Evolutionary conservation across 73 alveolate species (phyloP).

Genomic region (Uronychia binucleata): DNA sequence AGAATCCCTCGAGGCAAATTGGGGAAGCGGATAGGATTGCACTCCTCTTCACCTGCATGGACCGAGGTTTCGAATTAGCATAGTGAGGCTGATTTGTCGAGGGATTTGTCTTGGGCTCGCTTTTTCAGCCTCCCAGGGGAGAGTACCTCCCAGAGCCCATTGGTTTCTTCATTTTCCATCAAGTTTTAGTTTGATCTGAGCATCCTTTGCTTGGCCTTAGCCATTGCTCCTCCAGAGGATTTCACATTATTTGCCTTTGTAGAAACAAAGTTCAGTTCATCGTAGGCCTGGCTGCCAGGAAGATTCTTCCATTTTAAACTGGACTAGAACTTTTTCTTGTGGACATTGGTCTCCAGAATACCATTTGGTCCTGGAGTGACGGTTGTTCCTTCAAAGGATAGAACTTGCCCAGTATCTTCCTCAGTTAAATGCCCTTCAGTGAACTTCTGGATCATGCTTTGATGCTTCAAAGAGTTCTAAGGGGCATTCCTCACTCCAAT

Average conservation of each 20-base stretch:
- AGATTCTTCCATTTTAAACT: not conserved
- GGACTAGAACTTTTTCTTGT: not conserved
- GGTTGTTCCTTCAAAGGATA: no score
- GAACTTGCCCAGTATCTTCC: no score
- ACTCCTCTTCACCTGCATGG: not conserved
- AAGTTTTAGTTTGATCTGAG: not conserved
- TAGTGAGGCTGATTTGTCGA: not conserved
- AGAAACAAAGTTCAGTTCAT: not conserved
- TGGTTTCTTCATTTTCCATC: not conserved
- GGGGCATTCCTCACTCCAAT: no score
- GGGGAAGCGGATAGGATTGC: not conserved
- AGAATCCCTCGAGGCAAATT: not conserved
- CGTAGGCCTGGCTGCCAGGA: not conserved
- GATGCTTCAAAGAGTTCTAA: no score
- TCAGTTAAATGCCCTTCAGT: no score
- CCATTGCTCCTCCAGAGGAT: not conserved
- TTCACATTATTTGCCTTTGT: not conserved
- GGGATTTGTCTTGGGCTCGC: not conserved
- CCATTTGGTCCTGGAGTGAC: no score
- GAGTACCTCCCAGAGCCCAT: not conserved
- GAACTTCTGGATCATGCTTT: no score
- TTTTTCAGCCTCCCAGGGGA: not conserved
- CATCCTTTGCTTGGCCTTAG: not conserved
- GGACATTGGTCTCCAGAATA: no score
- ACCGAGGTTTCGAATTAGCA: not conserved